A percentile compares a stretch with the other conserved stretches of the same genome.
Conservation (phyloP, 169 alveolate species). For the Eimeria praecox region DNA sequence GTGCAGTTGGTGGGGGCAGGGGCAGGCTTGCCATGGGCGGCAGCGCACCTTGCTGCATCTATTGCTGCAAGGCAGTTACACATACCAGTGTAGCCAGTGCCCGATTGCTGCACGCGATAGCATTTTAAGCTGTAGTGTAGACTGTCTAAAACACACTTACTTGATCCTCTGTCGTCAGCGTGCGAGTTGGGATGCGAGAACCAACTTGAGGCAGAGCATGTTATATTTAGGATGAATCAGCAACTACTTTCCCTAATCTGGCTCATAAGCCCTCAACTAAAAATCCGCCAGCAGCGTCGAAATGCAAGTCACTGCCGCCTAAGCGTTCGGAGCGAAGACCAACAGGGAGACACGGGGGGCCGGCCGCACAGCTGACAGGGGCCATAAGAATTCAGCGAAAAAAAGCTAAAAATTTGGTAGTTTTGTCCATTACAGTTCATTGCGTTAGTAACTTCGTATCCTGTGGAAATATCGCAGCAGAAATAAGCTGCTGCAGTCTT, state of each 20-base stretch:
- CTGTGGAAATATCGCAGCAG: not conserved
- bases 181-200: not conserved
- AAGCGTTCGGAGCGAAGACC: too few relatives aligned
- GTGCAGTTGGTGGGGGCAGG: not conserved
- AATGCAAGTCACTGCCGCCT: too few relatives aligned
- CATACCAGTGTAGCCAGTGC: not conserved
- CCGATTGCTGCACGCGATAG: not conserved
- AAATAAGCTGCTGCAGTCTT: not conserved
- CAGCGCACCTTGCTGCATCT: not conserved
- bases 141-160: not conserved
- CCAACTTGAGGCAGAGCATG: not conserved
- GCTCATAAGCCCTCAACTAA: too few relatives aligned
- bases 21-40: not conserved
- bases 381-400: not conserved
- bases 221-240: too few relatives aligned
- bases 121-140: not conserved
- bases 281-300: too few relatives aligned
- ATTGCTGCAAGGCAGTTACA: not conserved
- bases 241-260: too few relatives aligned
- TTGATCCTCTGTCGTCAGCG: not conserved
- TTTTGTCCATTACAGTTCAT: too few relatives aligned
- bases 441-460: not conserved
- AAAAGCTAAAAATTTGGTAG: not conserved
- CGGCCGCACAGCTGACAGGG: not conserved
- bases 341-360: not conserved